These are phyloP conservation scores for Edaphochlamys debaryana DNA, from an alignment of 139 green algal genomes.

Conservation along the genomic window DNA sequence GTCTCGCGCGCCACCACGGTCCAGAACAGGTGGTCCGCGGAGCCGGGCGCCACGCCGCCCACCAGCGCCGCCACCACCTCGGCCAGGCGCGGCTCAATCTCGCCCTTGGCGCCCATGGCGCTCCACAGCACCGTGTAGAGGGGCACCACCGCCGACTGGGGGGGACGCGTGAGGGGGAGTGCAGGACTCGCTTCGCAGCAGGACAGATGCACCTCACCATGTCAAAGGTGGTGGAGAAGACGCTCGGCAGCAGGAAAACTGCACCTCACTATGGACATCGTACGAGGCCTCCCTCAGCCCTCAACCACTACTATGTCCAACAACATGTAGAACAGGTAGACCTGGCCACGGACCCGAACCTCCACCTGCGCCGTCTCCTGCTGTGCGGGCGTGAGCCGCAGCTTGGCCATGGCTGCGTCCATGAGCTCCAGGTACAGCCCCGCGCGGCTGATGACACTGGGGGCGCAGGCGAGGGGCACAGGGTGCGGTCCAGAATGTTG, in stretches of 20 bases:
- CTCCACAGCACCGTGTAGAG: conserved; percentile 50
- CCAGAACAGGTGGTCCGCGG: conserved; percentile 50
- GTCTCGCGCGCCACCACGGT: neutral
- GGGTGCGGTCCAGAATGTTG: too few species aligned
- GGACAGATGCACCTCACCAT: too few species aligned
- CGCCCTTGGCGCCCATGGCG: conserved; percentile 34
- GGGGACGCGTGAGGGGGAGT: too few species aligned
- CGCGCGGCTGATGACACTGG: neutral
- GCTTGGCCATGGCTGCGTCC: conserved; percentile 49
- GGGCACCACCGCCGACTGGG: conserved; percentile 45
- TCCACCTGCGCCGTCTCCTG: conserved; percentile 40
- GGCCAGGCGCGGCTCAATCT: conserved; percentile 40
- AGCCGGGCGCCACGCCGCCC: conserved; percentile 37
- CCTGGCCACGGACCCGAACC: too few species aligned
- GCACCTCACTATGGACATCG: too few species aligned
- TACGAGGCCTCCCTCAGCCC: too few species aligned
- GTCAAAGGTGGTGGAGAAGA: too few species aligned
- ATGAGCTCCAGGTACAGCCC: conserved; percentile 23
- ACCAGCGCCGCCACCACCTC: conserved; percentile 52
- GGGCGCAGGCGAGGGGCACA: too few species aligned
- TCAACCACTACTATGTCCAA: too few species aligned
- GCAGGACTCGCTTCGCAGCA: too few species aligned
- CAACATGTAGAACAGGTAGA: too few species aligned
- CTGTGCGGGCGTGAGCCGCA: conserved; percentile 34
- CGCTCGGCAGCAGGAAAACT: too few species aligned